phyloP scores from a whole-genome alignment of 495 filamentous ascomycete genomes.

The Lindgomyces ingoldianus region DNA sequence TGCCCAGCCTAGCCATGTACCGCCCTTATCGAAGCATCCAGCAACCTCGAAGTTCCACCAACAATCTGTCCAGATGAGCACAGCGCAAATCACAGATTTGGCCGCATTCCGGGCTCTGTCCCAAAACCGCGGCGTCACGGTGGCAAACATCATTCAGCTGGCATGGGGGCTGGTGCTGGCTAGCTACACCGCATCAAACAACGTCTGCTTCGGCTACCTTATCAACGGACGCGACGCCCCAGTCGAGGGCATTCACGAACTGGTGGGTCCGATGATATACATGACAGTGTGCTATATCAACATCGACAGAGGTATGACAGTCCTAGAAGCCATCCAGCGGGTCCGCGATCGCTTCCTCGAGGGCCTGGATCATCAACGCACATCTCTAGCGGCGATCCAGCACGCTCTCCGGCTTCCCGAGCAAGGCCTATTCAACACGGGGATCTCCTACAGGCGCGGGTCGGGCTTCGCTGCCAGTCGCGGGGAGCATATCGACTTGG shows the following conservation, averaged over 20 bases:
- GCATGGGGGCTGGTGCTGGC: constrained; percentile 10
- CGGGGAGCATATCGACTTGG: too few species aligned
- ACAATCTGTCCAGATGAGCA: neutral
- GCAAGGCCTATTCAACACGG: constrained; percentile 23
- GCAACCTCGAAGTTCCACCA: too few species aligned
- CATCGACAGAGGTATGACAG: neutral
- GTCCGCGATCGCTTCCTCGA: constrained; percentile 14
- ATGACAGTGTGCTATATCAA: constrained; percentile 38
- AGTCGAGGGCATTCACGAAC: constrained; percentile 49
- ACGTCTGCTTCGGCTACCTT: constrained; percentile 17
- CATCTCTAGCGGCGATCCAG: neutral
- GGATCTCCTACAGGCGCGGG: too few species aligned
- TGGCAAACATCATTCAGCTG: neutral
- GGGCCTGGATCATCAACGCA: constrained; percentile 16
- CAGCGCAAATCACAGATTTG: neutral
- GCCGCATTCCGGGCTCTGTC: neutral
- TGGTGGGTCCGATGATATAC: constrained; percentile 50
- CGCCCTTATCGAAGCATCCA: too few species aligned
- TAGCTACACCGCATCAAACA: constrained; percentile 1
- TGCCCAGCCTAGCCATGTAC: constrained; percentile 54
- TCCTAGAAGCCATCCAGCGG: constrained; percentile 12
- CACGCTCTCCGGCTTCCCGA: constrained; percentile 11
- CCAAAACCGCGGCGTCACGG: constrained; percentile 9
- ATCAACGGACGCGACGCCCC: constrained; percentile 49
- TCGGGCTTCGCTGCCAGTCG: too few species aligned